phyloP scores from a whole-genome alignment of 805 yeast species.

The Candida cerambycidarum region DNA sequence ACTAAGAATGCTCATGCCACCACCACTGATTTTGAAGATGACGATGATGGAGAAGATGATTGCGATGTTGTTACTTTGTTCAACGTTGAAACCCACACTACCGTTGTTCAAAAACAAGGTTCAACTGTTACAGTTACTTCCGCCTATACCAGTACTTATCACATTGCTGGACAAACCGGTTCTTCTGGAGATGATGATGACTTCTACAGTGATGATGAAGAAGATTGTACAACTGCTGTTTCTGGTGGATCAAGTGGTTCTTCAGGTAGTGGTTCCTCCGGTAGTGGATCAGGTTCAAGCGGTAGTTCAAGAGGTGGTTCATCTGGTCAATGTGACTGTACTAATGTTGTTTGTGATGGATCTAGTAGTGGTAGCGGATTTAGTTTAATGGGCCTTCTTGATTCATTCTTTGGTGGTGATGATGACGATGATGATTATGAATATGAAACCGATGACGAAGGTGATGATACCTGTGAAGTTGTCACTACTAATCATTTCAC shows the following conservation, averaged over 20 bases:
- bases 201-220: conserved; percentile 13
- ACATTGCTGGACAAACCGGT: conserved; percentile 6
- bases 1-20: conserved; percentile 4
- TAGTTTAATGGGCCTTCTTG: no score
- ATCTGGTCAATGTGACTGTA: no score
- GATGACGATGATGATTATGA: conserved; percentile 13
- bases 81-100: conserved; percentile 11
- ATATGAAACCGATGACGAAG: conserved; percentile 14
- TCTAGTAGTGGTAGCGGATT: conserved; percentile 14
- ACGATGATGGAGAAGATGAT: conserved; percentile 11
- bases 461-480: conserved; percentile 15
- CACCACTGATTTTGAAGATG: conserved; percentile 5
- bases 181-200: conserved; percentile 18
- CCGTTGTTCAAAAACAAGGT: conserved; percentile 15
- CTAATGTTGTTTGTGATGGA: conserved; percentile 16
- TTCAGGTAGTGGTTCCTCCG: conserved; percentile 2
- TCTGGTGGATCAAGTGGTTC: conserved; percentile 8
- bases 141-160: conserved; percentile 8
- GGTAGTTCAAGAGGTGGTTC: conserved; percentile 9
- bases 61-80: conserved; percentile 17
- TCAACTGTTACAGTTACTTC: conserved; percentile 16
- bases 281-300: conserved; percentile 13
- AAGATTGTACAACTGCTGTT: conserved; percentile 12
- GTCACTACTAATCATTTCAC: conserved; percentile 9
- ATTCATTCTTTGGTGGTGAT: conserved; percentile 14